Evolutionary conservation across 2,329 filamentous ascomycete genomes (phyloP), one percentile per base, ranked within the genome.

Genomic region (Colletotrichum navitas): DNA sequence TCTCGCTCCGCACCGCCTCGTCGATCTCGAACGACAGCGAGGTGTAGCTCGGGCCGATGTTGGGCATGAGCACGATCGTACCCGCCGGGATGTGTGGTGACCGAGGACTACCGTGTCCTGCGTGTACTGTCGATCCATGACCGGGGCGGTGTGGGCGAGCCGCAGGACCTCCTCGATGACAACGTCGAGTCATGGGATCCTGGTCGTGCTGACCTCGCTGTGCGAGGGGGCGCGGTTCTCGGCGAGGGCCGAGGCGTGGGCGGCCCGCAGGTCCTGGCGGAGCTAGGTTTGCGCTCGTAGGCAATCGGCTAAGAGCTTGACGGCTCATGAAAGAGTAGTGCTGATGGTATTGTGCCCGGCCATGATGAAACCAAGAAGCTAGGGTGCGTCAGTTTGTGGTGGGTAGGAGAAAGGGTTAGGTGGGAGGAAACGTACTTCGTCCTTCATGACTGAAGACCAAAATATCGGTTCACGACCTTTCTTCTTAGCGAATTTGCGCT

Each of bases 111-210:
- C 69, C 0, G 80, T 81, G 59, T 83, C 80, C 36, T 73, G 72
- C n/a, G 75, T 75, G 0, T 79, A 73, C 5, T 74, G 75, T 1
- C 81, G 78, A 2, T 77, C 74, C 0, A 80, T 74, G 0, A 79
- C 69, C 1, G 78, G 75, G 3, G 76, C 75, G 1, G 80, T 77
- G 8, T 76, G 74, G 2, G 76, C 75, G 5, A 74, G 75, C 1
- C 82, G 78, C 0, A 82, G 69, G 0, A 77, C 76, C 69, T 84
- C 81, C 65, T 82, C 78, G 21, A 83, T 68, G 10, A 79, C 76
- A 4, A 81, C 81, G 21, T 83, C 81, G 6, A 83, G 74, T 65
- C 81, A 83, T 0, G 79, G 78, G 2, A 81, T 63, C 16, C 14
- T 62, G 0, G 74, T 51, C 1, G 60, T 49, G 0, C 73, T 74